phyloP scores from a whole-genome alignment of 345 rosid genomes.

The Raphanus raphanistrum region DNA sequence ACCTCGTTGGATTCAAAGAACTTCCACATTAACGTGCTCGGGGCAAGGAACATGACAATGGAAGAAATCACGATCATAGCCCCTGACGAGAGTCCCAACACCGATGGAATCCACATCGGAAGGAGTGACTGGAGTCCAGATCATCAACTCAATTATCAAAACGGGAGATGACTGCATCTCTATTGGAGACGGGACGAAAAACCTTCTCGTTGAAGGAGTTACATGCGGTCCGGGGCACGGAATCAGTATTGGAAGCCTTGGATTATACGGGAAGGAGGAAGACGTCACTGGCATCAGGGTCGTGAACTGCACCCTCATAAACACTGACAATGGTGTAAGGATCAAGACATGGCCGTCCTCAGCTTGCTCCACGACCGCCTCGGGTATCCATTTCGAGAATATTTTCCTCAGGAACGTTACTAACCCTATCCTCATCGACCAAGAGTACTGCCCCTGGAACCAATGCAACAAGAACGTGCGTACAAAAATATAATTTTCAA shows the following conservation, averaged over 20 bases:
- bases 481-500: neutral
- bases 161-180: constrained; percentile 82
- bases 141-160: constrained; percentile 40
- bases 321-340: constrained; percentile 64
- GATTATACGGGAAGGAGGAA: constrained; percentile 53
- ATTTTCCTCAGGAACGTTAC: constrained; percentile 53
- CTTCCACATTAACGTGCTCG: constrained; percentile 54
- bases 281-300: constrained; percentile 55
- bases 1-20: constrained; percentile 52
- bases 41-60: constrained; percentile 50
- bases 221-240: constrained; percentile 82
- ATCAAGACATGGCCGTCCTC: constrained; percentile 70
- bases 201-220: constrained; percentile 48
- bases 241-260: constrained; percentile 62
- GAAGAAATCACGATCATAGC: constrained; percentile 35
- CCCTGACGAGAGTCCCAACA: constrained; percentile 52
- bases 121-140: constrained; percentile 49
- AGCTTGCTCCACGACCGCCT: constrained; percentile 45
- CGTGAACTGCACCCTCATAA: constrained; percentile 48
- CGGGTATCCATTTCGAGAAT: constrained; percentile 43
- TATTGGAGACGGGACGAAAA: constrained; percentile 55
- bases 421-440: constrained; percentile 73
- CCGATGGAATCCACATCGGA: constrained; percentile 74
- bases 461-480: constrained; percentile 31
- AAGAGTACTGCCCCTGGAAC: constrained; percentile 42